phyloP scores from a whole-genome alignment of 225 moss, liverwort and hornwort species.

The Ulota crispa region DNA sequence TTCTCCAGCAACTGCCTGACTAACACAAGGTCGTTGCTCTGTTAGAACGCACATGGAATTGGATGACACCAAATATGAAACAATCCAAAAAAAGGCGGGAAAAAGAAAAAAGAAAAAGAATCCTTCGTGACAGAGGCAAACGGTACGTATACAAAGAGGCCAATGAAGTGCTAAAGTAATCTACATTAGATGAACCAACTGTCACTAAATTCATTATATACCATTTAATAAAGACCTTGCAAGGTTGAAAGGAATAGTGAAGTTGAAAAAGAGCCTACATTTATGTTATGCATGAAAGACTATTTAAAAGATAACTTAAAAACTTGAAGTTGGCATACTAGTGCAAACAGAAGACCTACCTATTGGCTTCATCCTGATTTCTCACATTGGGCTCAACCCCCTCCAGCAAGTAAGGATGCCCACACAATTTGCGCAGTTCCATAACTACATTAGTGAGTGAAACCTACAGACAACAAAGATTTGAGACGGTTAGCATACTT shows the following conservation, averaged over 20 bases:
- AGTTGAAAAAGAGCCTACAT: background rate
- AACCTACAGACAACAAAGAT: slow-evolving; percentile 45
- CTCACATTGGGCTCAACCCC: slow-evolving; percentile 77
- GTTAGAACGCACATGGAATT: slow-evolving; percentile 30
- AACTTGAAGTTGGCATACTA: background rate
- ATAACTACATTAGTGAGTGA: slow-evolving; percentile 86
- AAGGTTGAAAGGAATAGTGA: background rate
- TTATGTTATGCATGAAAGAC: background rate
- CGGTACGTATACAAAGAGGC: background rate
- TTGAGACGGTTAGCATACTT: background rate
- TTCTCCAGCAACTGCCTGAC: slow-evolving; percentile 86
- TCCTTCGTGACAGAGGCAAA: background rate
- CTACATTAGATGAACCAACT: background rate
- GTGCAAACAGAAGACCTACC: slow-evolving; percentile 46
- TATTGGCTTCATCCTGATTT: slow-evolving; percentile 80
- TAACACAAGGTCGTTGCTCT: slow-evolving; percentile 50
- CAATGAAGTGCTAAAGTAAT: background rate
- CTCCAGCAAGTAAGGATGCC: slow-evolving; percentile 88
- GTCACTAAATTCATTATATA: background rate
- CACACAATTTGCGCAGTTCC: slow-evolving; percentile 91
- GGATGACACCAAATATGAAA: background rate
- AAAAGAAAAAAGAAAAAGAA: too few relatives aligned
- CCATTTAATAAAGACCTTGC: background rate
- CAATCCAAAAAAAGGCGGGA: background rate
- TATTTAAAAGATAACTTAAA: background rate